Percentiles rank a stretch among this genome's conserved stretches.
Evolutionary conservation across 345 rosid genomes (phyloP).

Genomic region (Punica granatum): DNA sequence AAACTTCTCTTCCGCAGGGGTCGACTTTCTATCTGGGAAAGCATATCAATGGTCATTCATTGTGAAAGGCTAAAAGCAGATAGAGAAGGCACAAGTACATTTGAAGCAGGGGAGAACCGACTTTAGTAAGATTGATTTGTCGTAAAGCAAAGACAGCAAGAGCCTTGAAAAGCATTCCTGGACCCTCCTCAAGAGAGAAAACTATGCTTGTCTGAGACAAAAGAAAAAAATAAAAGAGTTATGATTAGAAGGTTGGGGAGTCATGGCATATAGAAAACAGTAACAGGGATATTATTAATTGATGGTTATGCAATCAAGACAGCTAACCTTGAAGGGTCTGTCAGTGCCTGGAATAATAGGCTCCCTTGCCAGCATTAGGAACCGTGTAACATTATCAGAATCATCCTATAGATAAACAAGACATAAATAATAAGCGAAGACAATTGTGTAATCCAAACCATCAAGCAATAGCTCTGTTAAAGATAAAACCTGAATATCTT

Average conservation of each 20-base stretch:
- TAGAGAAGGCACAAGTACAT: background rate
- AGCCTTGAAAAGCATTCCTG: slow-evolving; percentile 96
- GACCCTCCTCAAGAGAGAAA: slow-evolving; percentile 94
- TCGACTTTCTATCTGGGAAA: slow-evolving; percentile 85
- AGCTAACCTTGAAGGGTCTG: slow-evolving; percentile 80
- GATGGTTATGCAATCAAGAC: background rate
- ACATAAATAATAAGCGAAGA: background rate
- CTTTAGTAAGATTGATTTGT: slow-evolving; percentile 88
- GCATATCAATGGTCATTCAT: slow-evolving; percentile 3
- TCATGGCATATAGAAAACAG: background rate
- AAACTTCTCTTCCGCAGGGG: slow-evolving; percentile 64
- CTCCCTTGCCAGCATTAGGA: slow-evolving; percentile 96
- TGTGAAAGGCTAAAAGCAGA: background rate
- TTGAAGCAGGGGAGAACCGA: slow-evolving; percentile 7
- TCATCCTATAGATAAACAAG: slow-evolving; percentile 49
- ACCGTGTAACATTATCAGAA: slow-evolving; percentile 81
- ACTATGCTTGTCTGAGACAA: slow-evolving; percentile 79
- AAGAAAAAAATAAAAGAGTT: slow-evolving; percentile 10
- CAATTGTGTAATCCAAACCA: slow-evolving; percentile 1
- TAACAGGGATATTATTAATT: background rate
- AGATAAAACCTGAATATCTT: slow-evolving; percentile 76
- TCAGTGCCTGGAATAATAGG: slow-evolving; percentile 88
- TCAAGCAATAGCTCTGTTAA: background rate
- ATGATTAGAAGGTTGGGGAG: background rate
- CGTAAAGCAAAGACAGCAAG: slow-evolving; percentile 95